Evolutionary conservation across 2,329 filamentous ascomycete genomes (phyloP).

Genomic region (Botrytis paeoniae): DNA sequence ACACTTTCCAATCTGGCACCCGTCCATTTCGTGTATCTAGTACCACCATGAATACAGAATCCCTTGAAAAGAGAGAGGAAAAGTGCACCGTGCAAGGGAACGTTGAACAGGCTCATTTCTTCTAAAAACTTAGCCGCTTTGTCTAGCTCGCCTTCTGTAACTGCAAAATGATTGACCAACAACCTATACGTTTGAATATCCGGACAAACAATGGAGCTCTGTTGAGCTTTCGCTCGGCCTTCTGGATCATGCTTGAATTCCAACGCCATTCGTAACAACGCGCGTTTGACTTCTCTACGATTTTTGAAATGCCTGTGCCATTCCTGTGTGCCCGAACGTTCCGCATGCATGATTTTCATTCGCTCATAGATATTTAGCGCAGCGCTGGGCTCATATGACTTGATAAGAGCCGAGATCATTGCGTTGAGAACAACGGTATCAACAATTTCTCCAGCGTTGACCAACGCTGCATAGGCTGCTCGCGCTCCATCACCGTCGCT

Average conservation of each 20-base stretch:
- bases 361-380: slow-evolving; percentile 78
- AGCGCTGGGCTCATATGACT: slow-evolving; percentile 69
- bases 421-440: slow-evolving; percentile 86
- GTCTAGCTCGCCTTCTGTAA: slow-evolving; percentile 65
- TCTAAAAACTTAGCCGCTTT: slow-evolving; percentile 68
- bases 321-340: slow-evolving; percentile 28
- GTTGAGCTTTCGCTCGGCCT: slow-evolving; percentile 55
- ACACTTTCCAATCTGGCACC: slow-evolving; percentile 63
- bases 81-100: slow-evolving; percentile 71
- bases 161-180: slow-evolving; percentile 71
- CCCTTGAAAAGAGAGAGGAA: slow-evolving; percentile 82
- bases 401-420: slow-evolving; percentile 74
- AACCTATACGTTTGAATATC: slow-evolving; percentile 77
- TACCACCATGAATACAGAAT: slow-evolving; percentile 70
- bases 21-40: slow-evolving; percentile 68
- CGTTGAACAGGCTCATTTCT: slow-evolving; percentile 71
- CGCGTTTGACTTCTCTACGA: slow-evolving; percentile 45
- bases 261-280: slow-evolving; percentile 56
- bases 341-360: slow-evolving; percentile 61
- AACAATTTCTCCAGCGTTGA: slow-evolving; percentile 81
- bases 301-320: slow-evolving; percentile 40
- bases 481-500: slow-evolving; percentile 72
- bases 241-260: slow-evolving; percentile 54
- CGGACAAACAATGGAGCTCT: slow-evolving; percentile 63
- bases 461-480: slow-evolving; percentile 75